These are phyloP conservation scores for Rhinocladiella mackenziei DNA, from an alignment of 2,329 filamentous ascomycete species.

Conservation along the genomic window DNA sequence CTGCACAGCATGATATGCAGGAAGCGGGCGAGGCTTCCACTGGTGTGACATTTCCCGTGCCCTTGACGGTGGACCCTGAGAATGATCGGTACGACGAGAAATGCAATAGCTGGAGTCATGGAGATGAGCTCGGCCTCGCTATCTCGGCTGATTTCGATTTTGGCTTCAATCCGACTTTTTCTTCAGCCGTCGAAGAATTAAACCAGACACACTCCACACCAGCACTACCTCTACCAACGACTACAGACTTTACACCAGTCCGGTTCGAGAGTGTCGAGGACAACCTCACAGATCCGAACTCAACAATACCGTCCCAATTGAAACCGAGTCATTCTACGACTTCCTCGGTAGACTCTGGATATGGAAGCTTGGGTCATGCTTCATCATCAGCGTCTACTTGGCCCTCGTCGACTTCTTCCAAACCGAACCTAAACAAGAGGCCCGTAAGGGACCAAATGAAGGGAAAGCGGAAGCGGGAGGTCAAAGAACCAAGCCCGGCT, in stretches of 20 bases:
- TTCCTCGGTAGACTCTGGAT: slow-evolving; percentile 24
- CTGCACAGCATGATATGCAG: too few species aligned
- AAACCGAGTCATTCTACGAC: slow-evolving; percentile 20
- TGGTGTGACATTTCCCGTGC: slow-evolving; percentile 5
- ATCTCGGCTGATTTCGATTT: slow-evolving; percentile 16
- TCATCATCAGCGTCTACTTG: slow-evolving; percentile 8
- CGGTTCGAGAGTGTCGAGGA: slow-evolving; percentile 10
- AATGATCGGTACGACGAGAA: slow-evolving; percentile 22
- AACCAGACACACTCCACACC: slow-evolving; percentile 1
- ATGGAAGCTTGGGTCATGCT: slow-evolving; percentile 16
- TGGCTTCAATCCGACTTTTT: slow-evolving; percentile 4
- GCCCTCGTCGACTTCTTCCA: background rate
- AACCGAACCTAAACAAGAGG: slow-evolving; percentile 1
- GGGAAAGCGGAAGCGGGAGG: slow-evolving; percentile 3
- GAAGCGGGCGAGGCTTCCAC: background rate
- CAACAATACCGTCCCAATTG: slow-evolving; percentile 5
- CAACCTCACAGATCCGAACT: background rate
- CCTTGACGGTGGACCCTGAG: slow-evolving; percentile 11
- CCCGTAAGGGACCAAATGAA: slow-evolving; percentile 11
- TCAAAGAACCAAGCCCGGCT: slow-evolving; percentile 9
- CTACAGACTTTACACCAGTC: slow-evolving; percentile 6
- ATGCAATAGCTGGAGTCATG: slow-evolving; percentile 22
- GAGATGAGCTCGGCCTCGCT: slow-evolving; percentile 21
- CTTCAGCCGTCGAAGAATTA: slow-evolving; percentile 5
- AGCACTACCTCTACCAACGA: background rate